A percentile compares a stretch with the other conserved stretches of the same genome.
Conservation (phyloP, 768 basidiomycete species). For the Piloderma croceum region DNA sequence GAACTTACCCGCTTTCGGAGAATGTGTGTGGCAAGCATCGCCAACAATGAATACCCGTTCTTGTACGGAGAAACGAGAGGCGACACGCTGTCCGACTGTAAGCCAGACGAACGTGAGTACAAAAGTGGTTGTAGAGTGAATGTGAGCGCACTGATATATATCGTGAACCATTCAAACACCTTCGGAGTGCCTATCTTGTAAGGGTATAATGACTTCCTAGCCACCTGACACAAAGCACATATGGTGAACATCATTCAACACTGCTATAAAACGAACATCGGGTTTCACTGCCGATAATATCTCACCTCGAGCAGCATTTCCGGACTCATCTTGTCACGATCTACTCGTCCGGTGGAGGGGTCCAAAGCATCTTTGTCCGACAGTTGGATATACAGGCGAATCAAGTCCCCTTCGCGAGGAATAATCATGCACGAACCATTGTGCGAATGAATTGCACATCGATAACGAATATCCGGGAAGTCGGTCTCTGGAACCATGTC, state of each 20-base stretch:
- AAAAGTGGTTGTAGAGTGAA: not conserved
- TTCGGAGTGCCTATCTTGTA: conserved; percentile 45
- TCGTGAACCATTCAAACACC: conserved; percentile 66
- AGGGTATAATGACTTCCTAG: conserved; percentile 50
- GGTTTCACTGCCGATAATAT: not conserved
- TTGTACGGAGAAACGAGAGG: conserved; percentile 52
- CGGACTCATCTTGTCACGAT: conserved; percentile 46
- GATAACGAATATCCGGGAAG: conserved; percentile 72
- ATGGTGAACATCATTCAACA: not conserved
- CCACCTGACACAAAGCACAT: conserved; percentile 34
- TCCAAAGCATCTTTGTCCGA: conserved; percentile 42
- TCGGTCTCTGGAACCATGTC: conserved; percentile 67
- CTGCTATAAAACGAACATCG: not conserved
- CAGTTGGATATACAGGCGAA: conserved; percentile 69
- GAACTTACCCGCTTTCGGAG: conserved; percentile 53
- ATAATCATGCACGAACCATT: conserved; percentile 70
- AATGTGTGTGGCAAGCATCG: conserved; percentile 69
- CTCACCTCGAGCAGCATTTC: conserved; percentile 49
- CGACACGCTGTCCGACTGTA: conserved; percentile 70
- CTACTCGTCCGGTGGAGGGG: conserved; percentile 43
- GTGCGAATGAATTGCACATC: conserved; percentile 59
- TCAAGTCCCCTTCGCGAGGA: conserved; percentile 62
- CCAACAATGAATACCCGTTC: conserved; percentile 73
- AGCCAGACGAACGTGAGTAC: not conserved
- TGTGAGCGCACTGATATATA: conserved; percentile 52